phyloP scores from a whole-genome alignment of 148 eudicot species.

The Silene latifolia region DNA sequence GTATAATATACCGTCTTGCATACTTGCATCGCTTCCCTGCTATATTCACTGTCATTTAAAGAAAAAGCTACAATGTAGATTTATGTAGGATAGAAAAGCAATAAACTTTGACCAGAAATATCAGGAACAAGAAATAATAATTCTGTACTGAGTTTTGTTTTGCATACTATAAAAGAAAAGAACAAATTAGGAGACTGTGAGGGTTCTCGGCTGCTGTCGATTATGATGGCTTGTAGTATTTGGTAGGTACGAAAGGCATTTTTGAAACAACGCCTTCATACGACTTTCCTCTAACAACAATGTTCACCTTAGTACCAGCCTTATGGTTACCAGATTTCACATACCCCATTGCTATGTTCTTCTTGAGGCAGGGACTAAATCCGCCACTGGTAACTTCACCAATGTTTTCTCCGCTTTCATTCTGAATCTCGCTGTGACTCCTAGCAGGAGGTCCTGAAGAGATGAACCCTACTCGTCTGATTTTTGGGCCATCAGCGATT shows the following conservation, averaged over 20 bases:
- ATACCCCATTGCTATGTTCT: slow-evolving; percentile 98
- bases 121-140: slow-evolving; percentile 21
- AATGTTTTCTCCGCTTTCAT: slow-evolving; percentile 65
- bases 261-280: slow-evolving; percentile 78
- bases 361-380: slow-evolving; percentile 93
- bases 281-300: slow-evolving; percentile 72
- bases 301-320: slow-evolving; percentile 70
- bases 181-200: slow-evolving; percentile 13
- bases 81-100: no score
- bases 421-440: slow-evolving; percentile 88
- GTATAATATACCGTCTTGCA: no score
- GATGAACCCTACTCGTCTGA: slow-evolving; percentile 74
- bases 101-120: neutral
- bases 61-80: no score
- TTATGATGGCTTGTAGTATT: slow-evolving; percentile 78
- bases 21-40: no score
- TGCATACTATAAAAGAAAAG: slow-evolving; percentile 18
- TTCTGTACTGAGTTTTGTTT: slow-evolving; percentile 1
- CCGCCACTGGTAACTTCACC: slow-evolving; percentile 98
- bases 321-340: slow-evolving; percentile 88
- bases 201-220: neutral
- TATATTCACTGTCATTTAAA: no score
- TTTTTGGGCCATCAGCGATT: slow-evolving; percentile 68
- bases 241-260: slow-evolving; percentile 96
- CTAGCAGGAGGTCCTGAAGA: slow-evolving; percentile 89